These are phyloP conservation scores for Chalciporus sp. DNA, from an alignment of 1,284 basidiomycete species.

Conservation along the genomic window DNA sequence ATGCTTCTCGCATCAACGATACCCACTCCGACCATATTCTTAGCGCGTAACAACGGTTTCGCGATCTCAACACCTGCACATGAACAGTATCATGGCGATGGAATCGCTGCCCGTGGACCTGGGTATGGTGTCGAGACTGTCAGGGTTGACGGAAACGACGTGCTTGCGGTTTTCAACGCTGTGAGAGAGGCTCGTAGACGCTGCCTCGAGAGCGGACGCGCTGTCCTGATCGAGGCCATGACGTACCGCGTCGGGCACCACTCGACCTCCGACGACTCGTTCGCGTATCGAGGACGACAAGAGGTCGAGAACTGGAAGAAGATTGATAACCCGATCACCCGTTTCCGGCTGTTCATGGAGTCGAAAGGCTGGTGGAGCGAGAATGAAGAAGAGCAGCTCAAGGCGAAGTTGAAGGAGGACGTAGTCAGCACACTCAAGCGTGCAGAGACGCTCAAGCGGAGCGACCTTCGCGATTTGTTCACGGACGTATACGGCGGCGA, in stretches of 20 bases:
- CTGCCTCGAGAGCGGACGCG: conserved; percentile 79
- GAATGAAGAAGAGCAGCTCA: conserved; percentile 73
- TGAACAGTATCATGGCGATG: conserved; percentile 91
- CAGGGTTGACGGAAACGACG: conserved; percentile 93
- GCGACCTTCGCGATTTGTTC: conserved; percentile 80
- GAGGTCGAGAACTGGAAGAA: conserved; percentile 88
- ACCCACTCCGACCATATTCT: conserved; percentile 71
- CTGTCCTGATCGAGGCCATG: conserved; percentile 92
- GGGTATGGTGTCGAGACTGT: conserved; percentile 94
- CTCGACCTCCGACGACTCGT: conserved; percentile 93
- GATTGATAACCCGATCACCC: conserved; percentile 86
- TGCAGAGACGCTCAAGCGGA: conserved; percentile 73
- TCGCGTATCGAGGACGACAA: conserved; percentile 82
- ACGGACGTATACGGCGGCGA: conserved; percentile 87
- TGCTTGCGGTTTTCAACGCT: conserved; percentile 84
- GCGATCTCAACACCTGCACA: conserved; percentile 92
- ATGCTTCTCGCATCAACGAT: conserved; percentile 77
- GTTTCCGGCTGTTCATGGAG: conserved; percentile 85
- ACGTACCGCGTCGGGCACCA: conserved; percentile 94
- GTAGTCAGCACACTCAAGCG: conserved; percentile 80
- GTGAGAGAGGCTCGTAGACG: conserved; percentile 77
- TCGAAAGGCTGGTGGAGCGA: conserved; percentile 86
- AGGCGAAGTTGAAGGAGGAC: conserved; percentile 67
- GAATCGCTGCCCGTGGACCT: conserved; percentile 90
- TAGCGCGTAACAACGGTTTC: conserved; percentile 88